A percentile compares a stretch with the other conserved stretches of the same genome.
phyloP scores from a whole-genome alignment of 1,284 basidiomycete species.

The Trichosporon sp. region DNA sequence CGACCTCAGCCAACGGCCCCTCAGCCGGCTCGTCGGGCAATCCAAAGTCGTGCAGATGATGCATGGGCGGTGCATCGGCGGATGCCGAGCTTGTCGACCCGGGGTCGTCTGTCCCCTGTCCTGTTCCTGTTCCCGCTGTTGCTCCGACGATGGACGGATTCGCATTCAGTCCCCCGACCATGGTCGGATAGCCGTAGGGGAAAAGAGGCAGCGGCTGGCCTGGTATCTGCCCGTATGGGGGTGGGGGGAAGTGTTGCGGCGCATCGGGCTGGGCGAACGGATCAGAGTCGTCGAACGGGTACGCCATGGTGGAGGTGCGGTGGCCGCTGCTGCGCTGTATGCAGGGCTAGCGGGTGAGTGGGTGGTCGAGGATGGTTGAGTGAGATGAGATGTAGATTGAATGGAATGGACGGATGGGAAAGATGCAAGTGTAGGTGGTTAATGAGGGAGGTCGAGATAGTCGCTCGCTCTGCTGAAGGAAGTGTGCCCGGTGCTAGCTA shows the following conservation, averaged over 20 bases:
- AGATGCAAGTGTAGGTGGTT: background rate
- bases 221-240: background rate
- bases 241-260: constrained; percentile 1
- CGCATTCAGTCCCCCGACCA: background rate
- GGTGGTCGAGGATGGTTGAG: background rate
- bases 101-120: background rate
- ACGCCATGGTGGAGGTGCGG: constrained; percentile 3
- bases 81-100: background rate
- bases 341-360: background rate
- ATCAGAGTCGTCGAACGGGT: constrained; percentile 6
- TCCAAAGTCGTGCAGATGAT: background rate
- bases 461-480: too few relatives aligned
- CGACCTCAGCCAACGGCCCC: background rate
- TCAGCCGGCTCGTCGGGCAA: background rate
- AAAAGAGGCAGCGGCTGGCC: constrained; percentile 1
- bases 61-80: background rate
- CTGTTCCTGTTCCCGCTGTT: background rate
- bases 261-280: constrained; percentile 6
- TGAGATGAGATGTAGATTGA: too few relatives aligned
- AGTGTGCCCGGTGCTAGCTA: too few relatives aligned
- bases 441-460: background rate
- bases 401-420: background rate
- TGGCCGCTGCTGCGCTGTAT: background rate
- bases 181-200: constrained; percentile 6
- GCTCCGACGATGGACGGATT: background rate